Evolutionary conservation across 352 stramenopile genomes (phyloP).

Genomic region (Pythium folliculosum): DNA sequence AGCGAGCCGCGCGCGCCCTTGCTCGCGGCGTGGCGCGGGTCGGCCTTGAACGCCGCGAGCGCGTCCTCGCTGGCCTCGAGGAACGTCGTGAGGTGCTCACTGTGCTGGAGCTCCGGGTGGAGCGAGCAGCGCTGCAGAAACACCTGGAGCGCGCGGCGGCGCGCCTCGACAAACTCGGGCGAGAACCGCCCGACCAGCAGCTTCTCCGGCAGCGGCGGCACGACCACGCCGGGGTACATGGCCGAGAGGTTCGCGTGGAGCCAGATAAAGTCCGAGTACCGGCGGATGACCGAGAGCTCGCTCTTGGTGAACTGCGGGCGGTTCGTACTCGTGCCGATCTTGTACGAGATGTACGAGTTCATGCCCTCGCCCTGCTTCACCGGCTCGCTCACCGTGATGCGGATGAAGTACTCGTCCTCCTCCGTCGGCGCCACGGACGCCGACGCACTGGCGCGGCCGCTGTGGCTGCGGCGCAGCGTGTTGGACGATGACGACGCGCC

Average conservation of each 20-base stretch:
- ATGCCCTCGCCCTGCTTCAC: constrained; percentile 97
- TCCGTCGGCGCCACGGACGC: neutral
- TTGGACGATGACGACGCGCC: neutral
- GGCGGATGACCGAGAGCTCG: constrained; percentile 91
- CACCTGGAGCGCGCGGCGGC: constrained; percentile 75
- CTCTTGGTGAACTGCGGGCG: constrained; percentile 83
- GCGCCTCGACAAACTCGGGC: constrained; percentile 90
- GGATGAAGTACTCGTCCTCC: constrained; percentile 44
- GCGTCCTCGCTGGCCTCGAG: constrained; percentile 79
- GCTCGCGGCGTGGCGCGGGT: constrained; percentile 56
- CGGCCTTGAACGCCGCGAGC: constrained; percentile 59
- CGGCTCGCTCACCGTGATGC: constrained; percentile 93
- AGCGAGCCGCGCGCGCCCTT: constrained; percentile 57
- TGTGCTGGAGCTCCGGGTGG: constrained; percentile 85
- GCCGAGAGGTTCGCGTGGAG: constrained; percentile 88
- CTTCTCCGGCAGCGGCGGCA: constrained; percentile 96
- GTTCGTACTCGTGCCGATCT: constrained; percentile 84
- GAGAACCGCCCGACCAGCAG: constrained; percentile 94
- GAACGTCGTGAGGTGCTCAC: constrained; percentile 83
- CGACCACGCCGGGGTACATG: constrained; percentile 89
- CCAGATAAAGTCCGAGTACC: constrained; percentile 97
- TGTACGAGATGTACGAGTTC: constrained; percentile 98
- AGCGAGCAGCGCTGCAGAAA: constrained; percentile 79
- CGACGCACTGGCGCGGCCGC: constrained; percentile 4
- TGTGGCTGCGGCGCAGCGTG: constrained; percentile 16